phyloP scores from a whole-genome alignment of 2,329 filamentous ascomycete genomes.

The Alternaria angustiovoidea region DNA sequence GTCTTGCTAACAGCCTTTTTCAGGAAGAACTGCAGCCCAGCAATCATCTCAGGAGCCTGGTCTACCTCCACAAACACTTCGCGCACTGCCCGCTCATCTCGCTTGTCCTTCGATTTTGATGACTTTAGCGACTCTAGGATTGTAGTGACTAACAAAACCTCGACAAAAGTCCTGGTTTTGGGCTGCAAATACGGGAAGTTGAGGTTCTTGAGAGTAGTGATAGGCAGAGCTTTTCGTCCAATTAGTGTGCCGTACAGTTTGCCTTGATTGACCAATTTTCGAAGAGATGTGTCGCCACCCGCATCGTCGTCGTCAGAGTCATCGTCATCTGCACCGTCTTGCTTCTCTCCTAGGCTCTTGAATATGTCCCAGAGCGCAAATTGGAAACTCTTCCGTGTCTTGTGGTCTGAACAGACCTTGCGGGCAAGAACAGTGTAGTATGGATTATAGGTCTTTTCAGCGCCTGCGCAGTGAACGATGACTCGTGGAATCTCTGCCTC shows the following conservation, averaged over 20 bases:
- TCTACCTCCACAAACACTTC: slow-evolving; percentile 72
- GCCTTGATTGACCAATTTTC: slow-evolving; percentile 71
- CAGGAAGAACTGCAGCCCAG: slow-evolving; percentile 81
- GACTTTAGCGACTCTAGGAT: slow-evolving; percentile 71
- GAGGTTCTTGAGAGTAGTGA: slow-evolving; percentile 72
- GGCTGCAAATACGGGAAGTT: slow-evolving; percentile 80
- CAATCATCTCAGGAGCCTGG: slow-evolving; percentile 72
- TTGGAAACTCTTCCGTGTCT: slow-evolving; percentile 84
- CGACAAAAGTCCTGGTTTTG: slow-evolving; percentile 79
- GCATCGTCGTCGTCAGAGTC: slow-evolving; percentile 63
- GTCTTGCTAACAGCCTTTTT: slow-evolving; percentile 76
- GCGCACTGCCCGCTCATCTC: slow-evolving; percentile 66
- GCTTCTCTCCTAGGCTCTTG: slow-evolving; percentile 80
- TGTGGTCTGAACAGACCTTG: slow-evolving; percentile 77
- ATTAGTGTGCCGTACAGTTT: slow-evolving; percentile 72
- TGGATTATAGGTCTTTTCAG: slow-evolving; percentile 85
- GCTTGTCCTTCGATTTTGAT: slow-evolving; percentile 51
- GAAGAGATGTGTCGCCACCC: slow-evolving; percentile 59
- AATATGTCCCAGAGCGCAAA: slow-evolving; percentile 88
- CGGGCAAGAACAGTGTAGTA: slow-evolving; percentile 90
- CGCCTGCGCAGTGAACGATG: slow-evolving; percentile 83
- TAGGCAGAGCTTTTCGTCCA: slow-evolving; percentile 64
- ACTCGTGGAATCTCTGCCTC: slow-evolving; percentile 88
- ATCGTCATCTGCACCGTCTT: slow-evolving; percentile 68
- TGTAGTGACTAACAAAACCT: slow-evolving; percentile 79